A percentile compares a stretch with the other conserved stretches of the same genome.
These are phyloP conservation scores for Grigorovia jiainica DNA, from an alignment of 805 yeast species.

Conservation along the genomic window DNA sequence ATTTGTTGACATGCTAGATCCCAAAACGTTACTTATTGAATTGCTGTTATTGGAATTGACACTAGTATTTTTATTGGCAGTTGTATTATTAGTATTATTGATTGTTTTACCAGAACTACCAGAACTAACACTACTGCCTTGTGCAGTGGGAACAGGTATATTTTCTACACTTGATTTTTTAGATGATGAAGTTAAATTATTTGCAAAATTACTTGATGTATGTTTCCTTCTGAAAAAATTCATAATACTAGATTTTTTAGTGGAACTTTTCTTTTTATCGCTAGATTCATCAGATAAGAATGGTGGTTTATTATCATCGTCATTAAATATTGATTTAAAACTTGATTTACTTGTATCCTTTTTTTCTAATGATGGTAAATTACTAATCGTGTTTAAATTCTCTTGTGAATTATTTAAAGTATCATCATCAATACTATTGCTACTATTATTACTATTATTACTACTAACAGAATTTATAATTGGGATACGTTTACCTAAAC, in stretches of 20 bases:
- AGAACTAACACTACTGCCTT: not conserved
- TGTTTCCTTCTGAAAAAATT: conserved; percentile 24
- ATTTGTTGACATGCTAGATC: no score
- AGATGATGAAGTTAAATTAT: not conserved
- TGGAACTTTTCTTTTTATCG: not conserved
- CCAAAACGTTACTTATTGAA: no score
- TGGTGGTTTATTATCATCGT: not conserved
- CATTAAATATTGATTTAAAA: not conserved
- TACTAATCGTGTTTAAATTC: not conserved
- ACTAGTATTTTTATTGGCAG: no score
- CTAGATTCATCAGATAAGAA: not conserved
- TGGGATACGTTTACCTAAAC: conserved; percentile 12
- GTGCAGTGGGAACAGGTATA: not conserved
- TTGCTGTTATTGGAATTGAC: no score
- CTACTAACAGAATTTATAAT: not conserved
- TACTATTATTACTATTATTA: no score
- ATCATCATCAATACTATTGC: no score
- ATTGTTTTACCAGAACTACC: not conserved
- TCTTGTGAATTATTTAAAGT: not conserved
- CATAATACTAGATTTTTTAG: conserved; percentile 19
- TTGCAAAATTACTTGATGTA: not conserved
- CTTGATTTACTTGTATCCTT: no score
- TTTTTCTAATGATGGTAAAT: not conserved
- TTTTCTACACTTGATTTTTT: not conserved
- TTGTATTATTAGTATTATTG: no score